Base-by-base conservation (phyloP, 257 asterid genomes). In the Solanum ossicruentum region DNA sequence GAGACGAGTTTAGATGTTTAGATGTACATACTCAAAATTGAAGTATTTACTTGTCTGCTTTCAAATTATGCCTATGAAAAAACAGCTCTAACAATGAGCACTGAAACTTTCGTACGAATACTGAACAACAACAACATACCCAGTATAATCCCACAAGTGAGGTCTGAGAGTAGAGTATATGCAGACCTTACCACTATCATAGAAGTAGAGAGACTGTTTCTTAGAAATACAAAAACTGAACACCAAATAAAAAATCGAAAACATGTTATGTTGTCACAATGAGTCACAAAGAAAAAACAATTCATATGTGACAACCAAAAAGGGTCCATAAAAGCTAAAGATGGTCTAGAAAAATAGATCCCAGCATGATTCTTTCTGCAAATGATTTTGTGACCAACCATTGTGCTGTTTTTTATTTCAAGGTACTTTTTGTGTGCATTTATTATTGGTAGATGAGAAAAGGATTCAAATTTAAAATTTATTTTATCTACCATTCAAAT, bases 321-420 rank as follows among this genome's bases (percentile, higher is more conserved):
- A 55, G 17, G 23, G 41, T 80, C 54, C 67, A 51, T 58, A 52
- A 85, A 85, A 80, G 85, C 82, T 45, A 63, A 84, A 73, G 87
- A 80, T 65, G 71, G 6, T 28, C 87, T 72, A 87, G 36, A 18
- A 54, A 81, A 49, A 49, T 49, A 51, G 55, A 80, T 84, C 47
- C 71, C 84, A 84, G 72, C 85, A 87, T 78, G 54, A 57, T 66
- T 49, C 58, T 75, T 23, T 47, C 81, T 49, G 43, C 81, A 75
- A 75, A 26, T 73, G 41, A 73, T 23, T 47, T 47, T 12, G 41
- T 13, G 20, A 56, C 80, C 39, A 72, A 45, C 80, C 39, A 72
- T 45, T 72, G 28, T 45, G 7, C 16, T n/a, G 7, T 43, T 67
- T 12, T 72, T 52, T 32, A 58, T 83, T 80, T 13, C 2, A 13